Conservation (phyloP, 225 moss, liverwort and hornwort genomes). For the Polytrichum commune region DNA sequence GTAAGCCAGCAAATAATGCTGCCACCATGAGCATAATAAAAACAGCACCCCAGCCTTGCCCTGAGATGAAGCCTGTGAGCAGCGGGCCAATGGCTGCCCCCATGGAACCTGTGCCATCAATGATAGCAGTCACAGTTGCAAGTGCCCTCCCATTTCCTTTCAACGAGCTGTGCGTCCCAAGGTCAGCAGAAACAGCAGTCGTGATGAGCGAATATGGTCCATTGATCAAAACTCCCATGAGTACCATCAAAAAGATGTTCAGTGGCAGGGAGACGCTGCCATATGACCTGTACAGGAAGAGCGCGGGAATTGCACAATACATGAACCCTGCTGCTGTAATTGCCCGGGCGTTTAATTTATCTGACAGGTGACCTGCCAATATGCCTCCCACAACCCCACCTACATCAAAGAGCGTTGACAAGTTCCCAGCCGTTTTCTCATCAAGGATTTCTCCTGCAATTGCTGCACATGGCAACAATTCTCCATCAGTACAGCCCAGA, state of each 20-base stretch:
- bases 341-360: slow-evolving; percentile 49
- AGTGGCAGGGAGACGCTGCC: slow-evolving; percentile 36
- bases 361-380: slow-evolving; percentile 53
- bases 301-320: slow-evolving; percentile 54
- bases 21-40: slow-evolving; percentile 53
- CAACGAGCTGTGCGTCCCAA: slow-evolving; percentile 53
- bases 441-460: slow-evolving; percentile 38
- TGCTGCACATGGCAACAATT: slow-evolving; percentile 18
- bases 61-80: slow-evolving; percentile 55
- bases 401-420: slow-evolving; percentile 61
- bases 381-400: slow-evolving; percentile 63
- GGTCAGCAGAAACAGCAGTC: slow-evolving; percentile 66
- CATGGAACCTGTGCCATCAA: slow-evolving; percentile 65
- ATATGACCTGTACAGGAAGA: slow-evolving; percentile 44
- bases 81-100: slow-evolving; percentile 62
- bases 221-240: slow-evolving; percentile 46
- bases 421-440: slow-evolving; percentile 45
- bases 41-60: slow-evolving; percentile 50
- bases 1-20: slow-evolving; percentile 50
- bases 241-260: slow-evolving; percentile 48
- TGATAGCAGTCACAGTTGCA: slow-evolving; percentile 61
- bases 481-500: too few relatives aligned
- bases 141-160: slow-evolving; percentile 54
- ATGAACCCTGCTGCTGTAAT: slow-evolving; percentile 52
- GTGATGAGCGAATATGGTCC: slow-evolving; percentile 66